These are phyloP conservation scores for Penicillium longicatenatum DNA, from an alignment of 495 filamentous ascomycete genomes.

Conservation along the genomic window DNA sequence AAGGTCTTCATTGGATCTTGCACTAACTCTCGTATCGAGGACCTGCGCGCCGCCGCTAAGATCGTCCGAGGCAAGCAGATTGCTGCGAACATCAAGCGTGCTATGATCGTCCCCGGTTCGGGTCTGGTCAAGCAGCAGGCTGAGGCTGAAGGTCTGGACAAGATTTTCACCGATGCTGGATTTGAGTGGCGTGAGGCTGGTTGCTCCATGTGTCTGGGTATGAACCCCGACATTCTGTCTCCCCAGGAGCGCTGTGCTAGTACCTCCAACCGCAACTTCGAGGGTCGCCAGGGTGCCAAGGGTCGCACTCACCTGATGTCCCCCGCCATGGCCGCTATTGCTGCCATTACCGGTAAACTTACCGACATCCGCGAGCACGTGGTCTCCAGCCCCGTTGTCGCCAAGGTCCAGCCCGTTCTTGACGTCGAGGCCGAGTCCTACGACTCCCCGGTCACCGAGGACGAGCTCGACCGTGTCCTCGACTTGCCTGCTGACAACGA, in stretches of 20 bases:
- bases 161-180: conserved; percentile 86
- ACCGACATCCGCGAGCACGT: conserved; percentile 85
- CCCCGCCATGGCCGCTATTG: conserved; percentile 92
- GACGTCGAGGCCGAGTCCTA: conserved; percentile 58
- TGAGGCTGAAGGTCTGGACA: conserved; percentile 88
- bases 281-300: conserved; percentile 91
- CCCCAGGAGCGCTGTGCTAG: conserved; percentile 92
- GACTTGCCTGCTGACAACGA: conserved; percentile 75
- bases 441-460: conserved; percentile 76
- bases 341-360: conserved; percentile 85
- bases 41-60: conserved; percentile 83
- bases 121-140: conserved; percentile 93
- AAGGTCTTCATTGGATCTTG: conserved; percentile 98
- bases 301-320: conserved; percentile 97
- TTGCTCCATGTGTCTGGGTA: conserved; percentile 98
- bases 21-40: conserved; percentile 96
- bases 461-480: conserved; percentile 71
- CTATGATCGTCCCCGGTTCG: conserved; percentile 95
- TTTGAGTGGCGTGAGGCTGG: conserved; percentile 99
- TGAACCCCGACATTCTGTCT: conserved; percentile 98
- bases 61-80: conserved; percentile 86
- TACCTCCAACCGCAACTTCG: conserved; percentile 97
- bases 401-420: conserved; percentile 56
- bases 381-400: conserved; percentile 57
- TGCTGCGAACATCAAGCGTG: conserved; percentile 83